Evolutionary conservation across 371 early-diverging fungal genomes (phyloP).

Genomic region (Mucor lusitanicus): DNA sequence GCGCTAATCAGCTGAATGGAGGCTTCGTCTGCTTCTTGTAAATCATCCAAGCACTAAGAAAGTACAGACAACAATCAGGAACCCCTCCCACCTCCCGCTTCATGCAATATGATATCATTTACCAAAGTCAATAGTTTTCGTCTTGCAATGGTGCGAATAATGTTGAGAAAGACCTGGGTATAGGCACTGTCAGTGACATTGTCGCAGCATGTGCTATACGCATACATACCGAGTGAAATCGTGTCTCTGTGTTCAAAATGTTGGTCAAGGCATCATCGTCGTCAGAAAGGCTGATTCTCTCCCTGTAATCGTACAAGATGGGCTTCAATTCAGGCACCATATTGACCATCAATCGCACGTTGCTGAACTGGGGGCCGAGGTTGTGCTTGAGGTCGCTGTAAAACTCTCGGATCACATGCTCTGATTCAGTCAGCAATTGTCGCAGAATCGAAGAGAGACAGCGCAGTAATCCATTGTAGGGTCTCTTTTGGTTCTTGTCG

Average conservation of each 20-base stretch:
- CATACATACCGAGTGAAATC: slow-evolving; percentile 49
- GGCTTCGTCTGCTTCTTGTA: slow-evolving; percentile 52
- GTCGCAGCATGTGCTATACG: too few species aligned
- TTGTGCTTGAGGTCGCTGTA: slow-evolving; percentile 37
- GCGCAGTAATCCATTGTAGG: slow-evolving; percentile 43
- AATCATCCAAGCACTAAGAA: slow-evolving; percentile 50
- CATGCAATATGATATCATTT: slow-evolving; percentile 5
- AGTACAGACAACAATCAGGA: not conserved
- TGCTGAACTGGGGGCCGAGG: slow-evolving; percentile 44
- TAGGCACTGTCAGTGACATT: too few species aligned
- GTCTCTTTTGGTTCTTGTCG: slow-evolving; percentile 43
- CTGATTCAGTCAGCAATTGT: slow-evolving; percentile 46
- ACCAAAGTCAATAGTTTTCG: slow-evolving; percentile 46
- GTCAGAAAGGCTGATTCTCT: slow-evolving; percentile 12
- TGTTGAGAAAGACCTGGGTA: slow-evolving; percentile 46
- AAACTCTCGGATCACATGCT: slow-evolving; percentile 40
- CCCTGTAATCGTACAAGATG: slow-evolving; percentile 29
- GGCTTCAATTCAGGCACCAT: slow-evolving; percentile 50
- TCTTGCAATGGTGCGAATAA: slow-evolving; percentile 41
- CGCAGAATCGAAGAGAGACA: slow-evolving; percentile 44
- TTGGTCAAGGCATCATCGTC: slow-evolving; percentile 35
- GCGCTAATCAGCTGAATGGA: slow-evolving; percentile 43
- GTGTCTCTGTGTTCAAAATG: slow-evolving; percentile 33
- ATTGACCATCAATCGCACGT: slow-evolving; percentile 39
- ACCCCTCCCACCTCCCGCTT: not conserved